A percentile compares a stretch with the other conserved stretches of the same genome.
phyloP scores from a whole-genome alignment of 2,329 filamentous ascomycete genomes.

The Trichoderma lentiforme region DNA sequence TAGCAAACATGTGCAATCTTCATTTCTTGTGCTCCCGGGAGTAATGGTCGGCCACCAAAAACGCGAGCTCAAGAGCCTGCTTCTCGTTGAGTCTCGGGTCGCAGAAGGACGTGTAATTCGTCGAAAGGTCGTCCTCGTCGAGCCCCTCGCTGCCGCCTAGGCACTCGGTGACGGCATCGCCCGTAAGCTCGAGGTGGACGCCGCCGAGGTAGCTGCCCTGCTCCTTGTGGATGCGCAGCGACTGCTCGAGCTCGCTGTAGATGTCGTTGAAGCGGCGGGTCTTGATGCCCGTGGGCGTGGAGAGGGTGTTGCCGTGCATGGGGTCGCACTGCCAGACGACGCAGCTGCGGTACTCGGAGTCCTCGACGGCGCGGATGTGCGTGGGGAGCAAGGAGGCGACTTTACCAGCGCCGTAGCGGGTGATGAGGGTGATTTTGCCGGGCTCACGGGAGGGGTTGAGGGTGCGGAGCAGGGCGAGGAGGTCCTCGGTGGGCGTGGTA shows the following conservation, averaged over 20 bases:
- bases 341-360: conserved; percentile 60
- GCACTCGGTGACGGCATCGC: conserved; percentile 95
- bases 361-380: conserved; percentile 86
- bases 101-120: conserved; percentile 94
- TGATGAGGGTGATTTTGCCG: conserved; percentile 95
- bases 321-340: conserved; percentile 99
- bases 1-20: neutral
- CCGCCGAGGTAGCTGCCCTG: conserved; percentile 85
- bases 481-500: conserved; percentile 71
- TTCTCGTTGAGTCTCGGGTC: conserved; percentile 96
- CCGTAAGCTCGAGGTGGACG: conserved; percentile 91
- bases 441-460: conserved; percentile 80
- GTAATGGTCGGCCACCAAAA: conserved; percentile 83
- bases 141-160: conserved; percentile 84
- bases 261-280: conserved; percentile 90
- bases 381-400: conserved; percentile 72
- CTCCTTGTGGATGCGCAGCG: conserved; percentile 78
- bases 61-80: conserved; percentile 91
- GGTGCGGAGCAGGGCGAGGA: conserved; percentile 74
- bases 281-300: conserved; percentile 77
- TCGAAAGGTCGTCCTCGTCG: conserved; percentile 80
- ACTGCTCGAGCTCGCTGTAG: conserved; percentile 79
- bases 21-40: conserved; percentile 36
- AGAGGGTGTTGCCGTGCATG: conserved; percentile 84
- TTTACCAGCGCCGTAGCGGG: conserved; percentile 80